These are phyloP conservation scores for Tylopilus subfusipes DNA, from an alignment of 768 basidiomycete species.

Conservation along the genomic window DNA sequence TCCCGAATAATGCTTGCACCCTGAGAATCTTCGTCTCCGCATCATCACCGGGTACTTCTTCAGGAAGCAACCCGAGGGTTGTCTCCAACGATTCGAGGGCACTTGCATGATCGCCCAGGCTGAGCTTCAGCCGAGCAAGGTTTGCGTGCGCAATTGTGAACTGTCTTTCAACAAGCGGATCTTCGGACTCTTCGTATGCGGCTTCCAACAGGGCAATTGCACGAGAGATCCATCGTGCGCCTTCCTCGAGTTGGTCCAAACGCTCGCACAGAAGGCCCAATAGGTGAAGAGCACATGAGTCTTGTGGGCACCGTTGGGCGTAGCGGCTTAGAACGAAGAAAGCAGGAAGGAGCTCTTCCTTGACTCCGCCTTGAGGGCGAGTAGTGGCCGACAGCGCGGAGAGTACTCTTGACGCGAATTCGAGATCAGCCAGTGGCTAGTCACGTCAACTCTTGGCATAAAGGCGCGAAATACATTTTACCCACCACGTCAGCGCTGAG, in stretches of 20 bases:
- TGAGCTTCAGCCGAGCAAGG: conserved; percentile 72
- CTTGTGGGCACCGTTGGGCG: conserved; percentile 59
- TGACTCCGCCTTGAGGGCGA: conserved; percentile 20
- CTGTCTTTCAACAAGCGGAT: conserved; percentile 67
- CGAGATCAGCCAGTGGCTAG: conserved; percentile 80
- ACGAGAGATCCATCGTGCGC: conserved; percentile 50
- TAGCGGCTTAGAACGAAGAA: conserved; percentile 83
- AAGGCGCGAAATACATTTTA: not conserved
- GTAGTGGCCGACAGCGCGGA: conserved; percentile 27
- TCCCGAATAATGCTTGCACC: conserved; percentile 64
- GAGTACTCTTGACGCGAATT: conserved; percentile 65
- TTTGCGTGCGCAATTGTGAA: conserved; percentile 82
- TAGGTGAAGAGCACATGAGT: conserved; percentile 77
- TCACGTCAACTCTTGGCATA: conserved; percentile 9
- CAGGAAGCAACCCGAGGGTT: conserved; percentile 63
- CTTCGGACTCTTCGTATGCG: conserved; percentile 85
- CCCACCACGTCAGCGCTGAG: conserved; percentile 57
- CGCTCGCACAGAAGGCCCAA: conserved; percentile 83
- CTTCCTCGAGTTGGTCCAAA: conserved; percentile 66
- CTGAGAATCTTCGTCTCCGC: conserved; percentile 41
- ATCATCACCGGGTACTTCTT: conserved; percentile 38
- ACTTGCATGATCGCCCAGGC: conserved; percentile 51
- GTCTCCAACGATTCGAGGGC: conserved; percentile 71
- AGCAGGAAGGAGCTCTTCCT: conserved; percentile 60
- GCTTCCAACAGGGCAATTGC: conserved; percentile 77